Evolutionary conservation across 148 eudicot species (phyloP).

Genomic region (Chenopodium quinoa): DNA sequence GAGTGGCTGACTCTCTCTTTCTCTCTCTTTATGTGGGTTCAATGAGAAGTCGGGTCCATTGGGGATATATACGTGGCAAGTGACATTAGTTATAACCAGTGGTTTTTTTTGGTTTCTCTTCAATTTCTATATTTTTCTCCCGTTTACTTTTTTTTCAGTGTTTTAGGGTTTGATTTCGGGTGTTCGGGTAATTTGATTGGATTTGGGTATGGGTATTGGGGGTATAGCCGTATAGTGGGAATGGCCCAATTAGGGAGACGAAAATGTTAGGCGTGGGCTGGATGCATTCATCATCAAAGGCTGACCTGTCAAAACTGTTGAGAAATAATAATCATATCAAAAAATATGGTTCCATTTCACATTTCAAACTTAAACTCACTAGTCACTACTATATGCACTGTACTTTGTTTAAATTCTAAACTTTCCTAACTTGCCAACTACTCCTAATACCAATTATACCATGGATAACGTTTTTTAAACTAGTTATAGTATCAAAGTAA

Average conservation of each 20-base stretch:
- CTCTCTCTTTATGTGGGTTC: neutral
- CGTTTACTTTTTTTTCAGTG: constrained; percentile 4
- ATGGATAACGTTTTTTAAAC: too few relatives aligned
- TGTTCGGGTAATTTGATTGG: constrained; percentile 6
- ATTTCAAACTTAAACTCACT: neutral
- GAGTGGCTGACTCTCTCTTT: constrained; percentile 15
- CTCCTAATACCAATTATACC: too few relatives aligned
- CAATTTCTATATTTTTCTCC: neutral
- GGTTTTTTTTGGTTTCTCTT: neutral
- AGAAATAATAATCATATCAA: constrained; percentile 4
- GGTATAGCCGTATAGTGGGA: neutral
- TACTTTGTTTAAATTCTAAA: neutral
- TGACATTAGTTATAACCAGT: neutral
- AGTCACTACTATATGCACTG: neutral
- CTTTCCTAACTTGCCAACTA: too few relatives aligned
- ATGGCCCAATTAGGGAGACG: neutral
- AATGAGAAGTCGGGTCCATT: neutral
- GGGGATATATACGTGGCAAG: constrained; percentile 9
- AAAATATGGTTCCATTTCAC: neutral
- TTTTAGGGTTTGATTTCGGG: constrained; percentile 20
- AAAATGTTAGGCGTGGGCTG: constrained; percentile 7
- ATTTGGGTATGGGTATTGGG: neutral
- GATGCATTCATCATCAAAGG: constrained; percentile 1
- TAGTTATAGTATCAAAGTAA: too few relatives aligned
- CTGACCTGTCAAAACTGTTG: neutral